phyloP scores from a whole-genome alignment of 2,329 filamentous ascomycete genomes.

The Gnomoniopsis smithogilvyi region DNA sequence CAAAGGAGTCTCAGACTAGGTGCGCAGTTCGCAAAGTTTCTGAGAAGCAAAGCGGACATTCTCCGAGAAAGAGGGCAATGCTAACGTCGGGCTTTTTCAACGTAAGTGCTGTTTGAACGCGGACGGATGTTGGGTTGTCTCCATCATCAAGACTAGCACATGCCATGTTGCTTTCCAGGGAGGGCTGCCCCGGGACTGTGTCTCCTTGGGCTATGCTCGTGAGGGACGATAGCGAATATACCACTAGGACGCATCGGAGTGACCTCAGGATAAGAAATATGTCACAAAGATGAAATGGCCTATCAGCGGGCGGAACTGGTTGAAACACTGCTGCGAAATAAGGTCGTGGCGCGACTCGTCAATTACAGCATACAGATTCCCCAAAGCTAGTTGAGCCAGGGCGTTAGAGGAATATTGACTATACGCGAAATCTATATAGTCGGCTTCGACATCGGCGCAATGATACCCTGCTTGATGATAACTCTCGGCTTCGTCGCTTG shows the following conservation, averaged over 20 bases:
- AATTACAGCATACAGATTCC: not conserved
- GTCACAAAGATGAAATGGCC: not conserved
- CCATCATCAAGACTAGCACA: no score
- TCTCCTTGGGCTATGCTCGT: no score
- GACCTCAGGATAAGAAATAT: no score
- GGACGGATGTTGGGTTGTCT: no score
- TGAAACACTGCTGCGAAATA: no score
- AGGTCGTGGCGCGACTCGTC: not conserved
- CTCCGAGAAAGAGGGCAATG: not conserved
- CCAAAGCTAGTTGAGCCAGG: not conserved
- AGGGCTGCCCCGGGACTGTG: no score
- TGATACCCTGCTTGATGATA: constrained; percentile 85
- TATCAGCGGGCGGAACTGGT: not conserved
- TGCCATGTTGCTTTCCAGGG: no score
- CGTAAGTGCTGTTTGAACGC: no score
- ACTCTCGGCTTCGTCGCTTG: constrained; percentile 83
- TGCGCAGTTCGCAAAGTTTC: not conserved
- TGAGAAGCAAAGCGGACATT: not conserved
- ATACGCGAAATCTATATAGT: constrained; percentile 23
- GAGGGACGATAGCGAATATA: not conserved
- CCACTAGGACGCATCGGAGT: not conserved
- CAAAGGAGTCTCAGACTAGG: not conserved
- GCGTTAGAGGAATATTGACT: not conserved
- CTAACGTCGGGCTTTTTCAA: no score
- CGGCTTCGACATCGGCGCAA: constrained; percentile 83